A percentile compares a stretch with the other conserved stretches of the same genome.
Evolutionary conservation across 495 filamentous ascomycete species (phyloP).

Genomic region (Lasiosphaeris hirsuta): DNA sequence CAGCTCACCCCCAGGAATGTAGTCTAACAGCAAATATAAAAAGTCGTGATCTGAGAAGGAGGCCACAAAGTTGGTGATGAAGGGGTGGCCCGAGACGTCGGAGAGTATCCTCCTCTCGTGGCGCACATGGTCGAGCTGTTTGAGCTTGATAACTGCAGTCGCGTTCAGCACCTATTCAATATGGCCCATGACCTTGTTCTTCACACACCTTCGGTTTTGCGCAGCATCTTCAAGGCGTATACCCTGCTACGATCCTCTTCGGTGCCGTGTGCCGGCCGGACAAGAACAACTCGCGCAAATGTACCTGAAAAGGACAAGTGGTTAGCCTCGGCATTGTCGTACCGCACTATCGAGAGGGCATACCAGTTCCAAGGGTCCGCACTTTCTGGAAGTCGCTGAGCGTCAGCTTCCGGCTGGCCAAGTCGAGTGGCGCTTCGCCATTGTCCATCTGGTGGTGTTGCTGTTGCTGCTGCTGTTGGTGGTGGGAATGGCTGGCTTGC

Average conservation of each 20-base stretch:
- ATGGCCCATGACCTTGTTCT: constrained; percentile 29
- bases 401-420: constrained; percentile 26
- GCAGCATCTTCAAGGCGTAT: constrained; percentile 89
- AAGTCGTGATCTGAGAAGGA: constrained; percentile 88
- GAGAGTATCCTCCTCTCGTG: constrained; percentile 87
- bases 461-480: constrained; percentile 19
- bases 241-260: constrained; percentile 63
- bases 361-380: constrained; percentile 89
- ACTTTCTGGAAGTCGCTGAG: constrained; percentile 77
- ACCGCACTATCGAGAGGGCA: constrained; percentile 6
- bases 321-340: constrained; percentile 18
- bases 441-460: constrained; percentile 17
- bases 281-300: constrained; percentile 92
- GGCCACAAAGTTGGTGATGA: constrained; percentile 87
- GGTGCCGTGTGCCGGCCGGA: constrained; percentile 55
- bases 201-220: constrained; percentile 65
- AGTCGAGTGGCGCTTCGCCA: constrained; percentile 24
- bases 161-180: constrained; percentile 15
- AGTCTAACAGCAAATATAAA: constrained; percentile 92
- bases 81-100: constrained; percentile 86
- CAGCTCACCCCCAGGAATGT: constrained; percentile 87
- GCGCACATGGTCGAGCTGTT: constrained; percentile 96
- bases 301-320: constrained; percentile 63
- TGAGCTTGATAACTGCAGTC: constrained; percentile 78
- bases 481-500: constrained; percentile 10